Conservation (phyloP, 169 alveolate species). For the Eimeria brunetti region DNA sequence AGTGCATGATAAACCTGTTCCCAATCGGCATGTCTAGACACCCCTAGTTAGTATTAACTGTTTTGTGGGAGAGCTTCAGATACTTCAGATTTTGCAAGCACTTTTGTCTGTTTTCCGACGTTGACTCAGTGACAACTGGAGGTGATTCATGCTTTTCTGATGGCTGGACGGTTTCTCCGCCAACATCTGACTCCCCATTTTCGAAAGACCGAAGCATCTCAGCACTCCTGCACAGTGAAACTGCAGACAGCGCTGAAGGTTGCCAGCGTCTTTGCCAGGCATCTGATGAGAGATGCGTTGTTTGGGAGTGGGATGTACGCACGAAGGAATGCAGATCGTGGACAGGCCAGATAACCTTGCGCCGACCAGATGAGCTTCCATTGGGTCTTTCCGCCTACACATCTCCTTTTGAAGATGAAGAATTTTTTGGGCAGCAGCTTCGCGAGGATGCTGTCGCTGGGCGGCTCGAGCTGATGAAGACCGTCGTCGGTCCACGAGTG, state of each 20-base stretch:
- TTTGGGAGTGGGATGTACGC: conserved; percentile 50
- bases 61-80: not conserved
- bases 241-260: not conserved
- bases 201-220: not conserved
- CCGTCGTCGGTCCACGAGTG: conserved; percentile 40
- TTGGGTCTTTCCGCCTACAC: conserved; percentile 30
- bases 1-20: not conserved
- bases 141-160: conserved; percentile 48
- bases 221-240: not conserved
- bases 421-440: not conserved
- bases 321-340: conserved; percentile 16
- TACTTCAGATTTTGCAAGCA: not conserved
- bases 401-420: conserved; percentile 7
- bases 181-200: not conserved
- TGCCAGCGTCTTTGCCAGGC: conserved; percentile 49
- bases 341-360: not conserved
- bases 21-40: not conserved
- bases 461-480: conserved; percentile 18
- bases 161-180: conserved; percentile 32
- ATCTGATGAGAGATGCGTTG: conserved; percentile 3
- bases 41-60: not conserved
- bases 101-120: not conserved
- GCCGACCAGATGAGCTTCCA: not conserved
- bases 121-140: conserved; percentile 32
- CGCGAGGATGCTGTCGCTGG: not conserved